Base-by-base conservation (phyloP, 257 asterid species). In the Solanum medicagineum region DNA sequence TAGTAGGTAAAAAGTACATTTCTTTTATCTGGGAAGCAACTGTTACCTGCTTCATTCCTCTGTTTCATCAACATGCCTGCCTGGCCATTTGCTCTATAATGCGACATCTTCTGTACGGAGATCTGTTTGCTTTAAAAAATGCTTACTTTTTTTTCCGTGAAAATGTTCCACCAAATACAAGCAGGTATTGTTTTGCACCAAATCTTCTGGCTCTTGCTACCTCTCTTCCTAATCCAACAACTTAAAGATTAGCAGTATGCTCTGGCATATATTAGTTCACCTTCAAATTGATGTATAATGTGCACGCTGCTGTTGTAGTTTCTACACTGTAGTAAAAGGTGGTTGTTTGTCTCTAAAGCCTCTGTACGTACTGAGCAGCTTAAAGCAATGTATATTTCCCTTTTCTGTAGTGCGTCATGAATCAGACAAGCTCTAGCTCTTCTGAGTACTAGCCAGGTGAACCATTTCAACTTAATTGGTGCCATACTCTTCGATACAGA, bases 1-100 rank as follows among this genome's bases (percentile, higher is more conserved):
- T 91, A 47, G 92, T 89, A 5, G 93, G 90, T 10, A 89, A 73
- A 87, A 86, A 90, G 65, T 87, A 89, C 51, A 88, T 14, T 62
- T 62, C 70, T 62, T 17, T 62, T 62, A 62, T 62, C 24, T 62
- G 8, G 24, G 16, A 62, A 62, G 70, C 70, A 62, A 1, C 70
- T 22, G 15, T 12, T 63, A 24, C 42, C 71, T 63, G 42, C 71
- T 63, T 63, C 36, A 26, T 40, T 10, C 16, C 69, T 62, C 69
- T 62, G 40, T 22, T 62, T 22, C 69, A 11, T 22, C 69, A 22
- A 10, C 69, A 62, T 22, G 16, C 69, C 71, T 26, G 71, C 71
- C 71, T 2, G 5, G 42, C 71, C 71, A 63, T 63, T 63, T 63
- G 42, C 71, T 63, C 12, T 16, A 24, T 63, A 63, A 63, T 0